Base-by-base conservation (phyloP, 2,329 filamentous ascomycete species). In the Alternaria sp. region DNA sequence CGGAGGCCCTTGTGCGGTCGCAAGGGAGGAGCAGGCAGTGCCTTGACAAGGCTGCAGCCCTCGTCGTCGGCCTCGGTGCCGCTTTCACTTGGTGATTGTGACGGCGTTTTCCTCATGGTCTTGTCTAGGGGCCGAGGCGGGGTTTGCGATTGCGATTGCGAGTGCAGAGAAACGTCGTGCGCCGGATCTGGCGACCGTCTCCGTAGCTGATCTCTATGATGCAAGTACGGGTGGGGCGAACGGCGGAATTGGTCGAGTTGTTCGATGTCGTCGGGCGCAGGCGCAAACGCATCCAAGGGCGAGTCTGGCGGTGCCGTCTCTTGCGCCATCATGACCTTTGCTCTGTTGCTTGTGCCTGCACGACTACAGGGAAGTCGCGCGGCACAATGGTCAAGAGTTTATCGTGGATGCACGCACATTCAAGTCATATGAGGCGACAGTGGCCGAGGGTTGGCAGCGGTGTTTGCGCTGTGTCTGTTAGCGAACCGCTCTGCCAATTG, bases 11-110 rank as follows among this genome's bases (percentile, higher is more conserved):
- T 97, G 74, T 91, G 89, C 32, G 88, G 84, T 62, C 88, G 86
- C 8, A 85, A 69, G n/a, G 85, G 89, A 2, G 94, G 91, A 3
- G 94, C 92, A 1, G 94, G 94, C 22, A 97, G 81, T 0, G 93
- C 91, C 76, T 91, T 95, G 57, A 97, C 83, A 68, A 94, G 89
- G 5, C 81, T 77, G 43, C 83, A 84, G 64, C 94, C 91, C 78
- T 98, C 94, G 80, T 98, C 94, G 72, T 97, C 94, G 39, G 94
- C 94, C 76, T 98, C 94, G 18, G 94, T 96, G 24, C 94, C 94
- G 76, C 93, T 97, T 68, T 97, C 94, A 77, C 92, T 97, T 11
- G 87, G 87, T 38, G 75, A 77, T 36, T 70, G 72, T 9, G 74
- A 73, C 11, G 52, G 39, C n/a, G 46, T 42, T 65, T 72, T 77